phyloP scores from a whole-genome alignment of 495 filamentous ascomycete species.

The Xeromyces bisporus region DNA sequence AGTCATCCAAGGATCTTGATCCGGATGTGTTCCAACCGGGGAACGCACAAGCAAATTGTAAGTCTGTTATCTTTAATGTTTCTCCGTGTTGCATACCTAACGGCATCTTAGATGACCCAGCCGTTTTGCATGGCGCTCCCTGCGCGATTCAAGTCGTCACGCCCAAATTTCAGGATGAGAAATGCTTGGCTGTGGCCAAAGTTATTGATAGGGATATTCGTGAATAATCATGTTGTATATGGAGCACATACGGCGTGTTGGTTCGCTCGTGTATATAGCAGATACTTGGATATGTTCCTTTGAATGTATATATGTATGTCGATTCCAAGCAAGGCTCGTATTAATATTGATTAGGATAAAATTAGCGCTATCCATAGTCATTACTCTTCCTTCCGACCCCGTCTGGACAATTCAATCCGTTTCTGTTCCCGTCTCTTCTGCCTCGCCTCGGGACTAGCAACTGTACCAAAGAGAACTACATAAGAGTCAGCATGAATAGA shows the following conservation, averaged over 20 bases:
- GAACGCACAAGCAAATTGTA: conserved; percentile 9
- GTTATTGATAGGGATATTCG: conserved; percentile 12
- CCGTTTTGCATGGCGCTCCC: conserved; percentile 19
- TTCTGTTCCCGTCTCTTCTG: background rate
- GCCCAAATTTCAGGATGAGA: conserved; percentile 26
- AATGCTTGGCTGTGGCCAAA: conserved; percentile 20
- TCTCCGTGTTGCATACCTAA: too few relatives aligned
- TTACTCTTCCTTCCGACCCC: background rate
- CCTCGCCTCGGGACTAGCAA: background rate
- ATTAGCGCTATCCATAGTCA: too few relatives aligned
- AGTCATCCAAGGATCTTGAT: conserved; percentile 7
- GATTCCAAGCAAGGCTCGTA: too few relatives aligned
- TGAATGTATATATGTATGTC: too few relatives aligned
- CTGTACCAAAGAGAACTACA: background rate
- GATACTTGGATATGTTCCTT: too few relatives aligned
- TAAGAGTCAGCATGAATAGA: too few relatives aligned
- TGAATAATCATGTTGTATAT: too few relatives aligned
- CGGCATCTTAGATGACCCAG: conserved; percentile 14
- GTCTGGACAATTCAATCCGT: background rate
- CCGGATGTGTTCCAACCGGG: conserved; percentile 8
- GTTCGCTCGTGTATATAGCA: too few relatives aligned
- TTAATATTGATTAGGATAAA: too few relatives aligned
- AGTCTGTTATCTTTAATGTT: conserved; percentile 2
- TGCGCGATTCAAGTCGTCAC: conserved; percentile 24
- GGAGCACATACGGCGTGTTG: too few relatives aligned